These are phyloP conservation scores for Coniella lustricola DNA, from an alignment of 2,329 filamentous ascomycete genomes.

Conservation along the genomic window DNA sequence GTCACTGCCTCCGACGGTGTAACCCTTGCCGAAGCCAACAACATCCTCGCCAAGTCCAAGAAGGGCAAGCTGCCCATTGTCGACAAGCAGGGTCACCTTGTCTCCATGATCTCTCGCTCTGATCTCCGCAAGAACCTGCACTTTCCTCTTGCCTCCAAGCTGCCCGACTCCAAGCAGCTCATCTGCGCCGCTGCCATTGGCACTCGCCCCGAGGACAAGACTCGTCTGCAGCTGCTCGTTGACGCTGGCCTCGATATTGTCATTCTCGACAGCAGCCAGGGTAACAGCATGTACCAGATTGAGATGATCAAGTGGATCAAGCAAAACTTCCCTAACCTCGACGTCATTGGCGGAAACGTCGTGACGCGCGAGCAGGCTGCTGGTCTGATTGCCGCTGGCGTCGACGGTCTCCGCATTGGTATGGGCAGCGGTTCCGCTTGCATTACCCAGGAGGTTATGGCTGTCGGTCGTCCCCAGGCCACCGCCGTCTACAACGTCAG, in stretches of 20 bases:
- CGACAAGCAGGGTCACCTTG: slow-evolving; percentile 73
- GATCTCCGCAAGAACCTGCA: slow-evolving; percentile 98
- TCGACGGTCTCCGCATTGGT: slow-evolving; percentile 93
- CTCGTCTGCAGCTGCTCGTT: slow-evolving; percentile 76
- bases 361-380: slow-evolving; percentile 97
- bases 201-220: slow-evolving; percentile 88
- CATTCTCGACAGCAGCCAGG: slow-evolving; percentile 91
- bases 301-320: slow-evolving; percentile 98
- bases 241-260: slow-evolving; percentile 95
- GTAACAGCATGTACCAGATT: slow-evolving; percentile 97
- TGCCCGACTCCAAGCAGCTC: slow-evolving; percentile 94
- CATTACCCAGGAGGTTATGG: slow-evolving; percentile 99
- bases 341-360: slow-evolving; percentile 97
- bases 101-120: slow-evolving; percentile 88
- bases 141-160: slow-evolving; percentile 93
- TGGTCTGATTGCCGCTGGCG: slow-evolving; percentile 82
- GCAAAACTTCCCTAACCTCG: slow-evolving; percentile 72
- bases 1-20: slow-evolving; percentile 81
- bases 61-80: slow-evolving; percentile 97
- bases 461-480: slow-evolving; percentile 92
- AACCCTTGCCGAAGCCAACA: slow-evolving; percentile 81
- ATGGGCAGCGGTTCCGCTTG: slow-evolving; percentile 98
- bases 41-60: slow-evolving; percentile 88
- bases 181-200: slow-evolving; percentile 93
- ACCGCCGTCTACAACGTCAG: slow-evolving; percentile 87